A percentile compares a stretch with the other conserved stretches of the same genome.
Conservation (phyloP, 2,329 filamentous ascomycete genomes). For the Leptographium procerum region DNA sequence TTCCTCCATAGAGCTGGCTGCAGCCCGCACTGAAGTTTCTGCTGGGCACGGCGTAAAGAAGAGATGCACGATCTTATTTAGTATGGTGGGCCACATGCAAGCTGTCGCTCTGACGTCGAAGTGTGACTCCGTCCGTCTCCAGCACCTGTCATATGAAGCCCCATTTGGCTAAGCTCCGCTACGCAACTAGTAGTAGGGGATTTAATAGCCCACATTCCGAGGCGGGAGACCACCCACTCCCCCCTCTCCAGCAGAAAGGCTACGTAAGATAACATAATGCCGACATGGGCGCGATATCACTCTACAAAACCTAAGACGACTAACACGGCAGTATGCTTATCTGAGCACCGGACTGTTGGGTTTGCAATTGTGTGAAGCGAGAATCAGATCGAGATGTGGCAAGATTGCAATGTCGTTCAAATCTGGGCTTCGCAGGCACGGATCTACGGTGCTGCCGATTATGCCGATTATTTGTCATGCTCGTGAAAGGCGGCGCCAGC, state of each 20-base stretch:
- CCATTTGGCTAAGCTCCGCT: not conserved
- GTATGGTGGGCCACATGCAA: not conserved
- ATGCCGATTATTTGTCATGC: not conserved
- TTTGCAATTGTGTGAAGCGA: not conserved
- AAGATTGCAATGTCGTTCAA: no score
- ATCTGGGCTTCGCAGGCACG: not conserved
- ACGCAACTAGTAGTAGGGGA: not conserved
- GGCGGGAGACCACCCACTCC: no score
- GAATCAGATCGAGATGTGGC: not conserved
- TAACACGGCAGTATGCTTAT: not conserved
- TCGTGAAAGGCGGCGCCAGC: not conserved
- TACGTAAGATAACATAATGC: not conserved
- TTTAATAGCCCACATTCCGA: no score
- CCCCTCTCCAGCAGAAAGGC: not conserved
- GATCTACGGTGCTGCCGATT: not conserved
- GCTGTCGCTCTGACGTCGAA: not conserved
- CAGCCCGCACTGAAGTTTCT: not conserved
- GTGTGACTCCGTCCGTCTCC: not conserved
- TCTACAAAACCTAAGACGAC: no score
- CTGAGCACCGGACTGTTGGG: not conserved
- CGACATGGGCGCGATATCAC: not conserved
- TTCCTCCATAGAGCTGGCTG: not conserved
- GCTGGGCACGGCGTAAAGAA: not conserved
- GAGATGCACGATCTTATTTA: not conserved
- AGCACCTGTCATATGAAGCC: not conserved